phyloP scores from a whole-genome alignment of 1,284 basidiomycete genomes.

The Agroathelia rolfsii region DNA sequence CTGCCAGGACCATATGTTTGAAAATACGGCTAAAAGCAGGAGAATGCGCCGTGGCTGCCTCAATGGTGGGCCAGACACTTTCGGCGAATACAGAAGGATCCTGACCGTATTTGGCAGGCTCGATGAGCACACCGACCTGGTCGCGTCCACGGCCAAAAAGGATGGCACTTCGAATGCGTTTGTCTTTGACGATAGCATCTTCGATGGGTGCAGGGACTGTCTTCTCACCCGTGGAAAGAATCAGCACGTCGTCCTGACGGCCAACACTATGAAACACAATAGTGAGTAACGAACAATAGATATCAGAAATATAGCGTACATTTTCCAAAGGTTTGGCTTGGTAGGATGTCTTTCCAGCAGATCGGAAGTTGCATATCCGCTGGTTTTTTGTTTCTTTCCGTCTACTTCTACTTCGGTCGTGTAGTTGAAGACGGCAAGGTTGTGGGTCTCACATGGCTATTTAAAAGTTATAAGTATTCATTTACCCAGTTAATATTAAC shows the following conservation, averaged over 20 bases:
- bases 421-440: constrained; percentile 2
- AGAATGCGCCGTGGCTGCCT: constrained; percentile 12
- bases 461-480: background rate
- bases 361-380: constrained; percentile 18
- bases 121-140: constrained; percentile 9
- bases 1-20: constrained; percentile 11
- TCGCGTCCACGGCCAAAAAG: constrained; percentile 7
- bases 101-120: constrained; percentile 6
- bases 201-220: constrained; percentile 5
- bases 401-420: too few relatives aligned
- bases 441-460: background rate
- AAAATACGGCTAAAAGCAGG: constrained; percentile 15
- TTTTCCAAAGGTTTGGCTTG: constrained; percentile 10
- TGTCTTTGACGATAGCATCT: constrained; percentile 5
- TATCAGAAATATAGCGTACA: constrained; percentile 10
- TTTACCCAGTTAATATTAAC: too few relatives aligned
- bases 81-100: too few relatives aligned
- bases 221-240: constrained; percentile 9
- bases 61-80: constrained; percentile 14
- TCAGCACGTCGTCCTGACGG: constrained; percentile 6
- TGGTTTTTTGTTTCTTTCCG: constrained; percentile 13
- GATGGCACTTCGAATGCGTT: constrained; percentile 3
- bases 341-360: constrained; percentile 12
- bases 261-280: constrained; percentile 5
- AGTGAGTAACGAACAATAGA: too few relatives aligned